Percentiles rank a stretch among this genome's conserved stretches.
These are phyloP conservation scores for Salvia splendens DNA, from an alignment of 257 asterid genomes.

Conservation along the genomic window DNA sequence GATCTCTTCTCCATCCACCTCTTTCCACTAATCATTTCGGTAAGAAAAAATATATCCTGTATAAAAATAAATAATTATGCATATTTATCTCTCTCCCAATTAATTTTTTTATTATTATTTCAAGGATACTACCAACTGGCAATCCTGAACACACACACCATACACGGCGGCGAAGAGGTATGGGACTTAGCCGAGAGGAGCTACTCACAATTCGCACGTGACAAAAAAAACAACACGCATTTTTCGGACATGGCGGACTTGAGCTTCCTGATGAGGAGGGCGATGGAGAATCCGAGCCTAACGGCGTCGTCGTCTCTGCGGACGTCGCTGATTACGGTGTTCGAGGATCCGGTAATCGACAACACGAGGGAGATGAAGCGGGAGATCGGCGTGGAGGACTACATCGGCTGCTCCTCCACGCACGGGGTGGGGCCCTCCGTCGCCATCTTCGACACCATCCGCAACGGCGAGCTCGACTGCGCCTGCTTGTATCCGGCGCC, in stretches of 20 bases:
- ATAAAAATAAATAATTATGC: too few relatives aligned
- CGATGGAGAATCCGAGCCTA: slow-evolving; percentile 62
- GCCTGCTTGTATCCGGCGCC: slow-evolving; percentile 68
- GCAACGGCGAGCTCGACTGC: slow-evolving; percentile 61
- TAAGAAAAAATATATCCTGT: too few relatives aligned
- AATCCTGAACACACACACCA: slow-evolving; percentile 39
- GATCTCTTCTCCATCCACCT: slow-evolving; percentile 57
- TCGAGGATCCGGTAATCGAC: slow-evolving; percentile 68
- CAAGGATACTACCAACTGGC: slow-evolving; percentile 43
- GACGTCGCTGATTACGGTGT: slow-evolving; percentile 55
- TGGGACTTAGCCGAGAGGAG: slow-evolving; percentile 50
- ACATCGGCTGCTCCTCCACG: slow-evolving; percentile 61
- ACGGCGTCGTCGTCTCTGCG: slow-evolving; percentile 58
- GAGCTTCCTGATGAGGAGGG: slow-evolving; percentile 58
- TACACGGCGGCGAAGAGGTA: slow-evolving; percentile 37
- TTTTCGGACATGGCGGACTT: slow-evolving; percentile 66
- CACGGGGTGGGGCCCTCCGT: slow-evolving; percentile 76
- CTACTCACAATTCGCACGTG: slow-evolving; percentile 42
- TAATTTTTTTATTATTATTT: too few relatives aligned
- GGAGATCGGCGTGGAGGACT: slow-evolving; percentile 56
- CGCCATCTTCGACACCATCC: slow-evolving; percentile 59
- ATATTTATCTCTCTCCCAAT: too few relatives aligned
- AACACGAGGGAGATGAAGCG: slow-evolving; percentile 33
- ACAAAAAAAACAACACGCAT: slow-evolving; percentile 53
- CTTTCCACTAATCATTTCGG: slow-evolving; percentile 52